Evolutionary conservation across 176 grass and related monocot genomes (phyloP).

Genomic region (Triticum dicoccoides): DNA sequence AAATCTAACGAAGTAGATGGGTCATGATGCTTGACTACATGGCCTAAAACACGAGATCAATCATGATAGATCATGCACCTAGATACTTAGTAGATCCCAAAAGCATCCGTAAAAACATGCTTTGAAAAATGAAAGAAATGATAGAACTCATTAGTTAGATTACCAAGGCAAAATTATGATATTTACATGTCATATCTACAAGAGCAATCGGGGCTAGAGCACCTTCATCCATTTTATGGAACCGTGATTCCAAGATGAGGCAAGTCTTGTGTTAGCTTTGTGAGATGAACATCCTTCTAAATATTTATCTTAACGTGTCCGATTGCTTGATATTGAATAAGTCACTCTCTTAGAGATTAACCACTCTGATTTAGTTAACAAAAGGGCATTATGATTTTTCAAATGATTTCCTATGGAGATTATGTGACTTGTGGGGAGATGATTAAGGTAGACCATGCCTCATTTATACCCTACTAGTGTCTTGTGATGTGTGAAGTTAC

Average conservation of each 20-base stretch:
- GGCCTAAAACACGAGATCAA: background rate
- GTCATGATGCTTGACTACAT: background rate
- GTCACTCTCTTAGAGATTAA: background rate
- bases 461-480: background rate
- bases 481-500: background rate
- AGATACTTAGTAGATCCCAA: background rate
- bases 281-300: background rate
- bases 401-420: background rate
- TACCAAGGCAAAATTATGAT: background rate
- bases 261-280: background rate
- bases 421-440: background rate
- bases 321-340: background rate
- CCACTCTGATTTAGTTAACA: background rate
- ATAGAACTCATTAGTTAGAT: background rate
- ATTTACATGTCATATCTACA: background rate
- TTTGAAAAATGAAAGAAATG: background rate
- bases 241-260: background rate
- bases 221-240: background rate
- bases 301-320: too few relatives aligned
- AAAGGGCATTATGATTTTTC: background rate
- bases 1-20: background rate
- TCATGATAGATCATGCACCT: background rate
- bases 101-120: background rate
- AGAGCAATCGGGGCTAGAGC: background rate
- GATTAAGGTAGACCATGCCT: slow-evolving; percentile 7